Evolutionary conservation across 2,329 filamentous ascomycete genomes (phyloP).

Genomic region (Penicillium sp.): DNA sequence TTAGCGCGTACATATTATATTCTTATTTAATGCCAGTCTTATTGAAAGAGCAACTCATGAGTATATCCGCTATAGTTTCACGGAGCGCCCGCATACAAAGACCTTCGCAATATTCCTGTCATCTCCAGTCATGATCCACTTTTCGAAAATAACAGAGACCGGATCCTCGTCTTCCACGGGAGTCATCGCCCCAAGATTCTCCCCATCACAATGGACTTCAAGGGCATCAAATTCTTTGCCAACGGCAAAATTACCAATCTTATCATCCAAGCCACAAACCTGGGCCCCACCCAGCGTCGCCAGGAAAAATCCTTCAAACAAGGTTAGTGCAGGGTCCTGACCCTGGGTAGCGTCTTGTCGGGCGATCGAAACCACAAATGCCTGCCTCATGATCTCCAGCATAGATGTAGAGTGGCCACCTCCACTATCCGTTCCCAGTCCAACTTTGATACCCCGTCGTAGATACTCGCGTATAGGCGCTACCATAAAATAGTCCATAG

Average conservation of each 20-base stretch:
- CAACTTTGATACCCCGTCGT: slow-evolving; percentile 61
- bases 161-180: slow-evolving; percentile 54
- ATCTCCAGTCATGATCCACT: slow-evolving; percentile 66
- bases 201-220: slow-evolving; percentile 44
- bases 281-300: slow-evolving; percentile 62
- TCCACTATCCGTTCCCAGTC: slow-evolving; percentile 64
- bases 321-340: slow-evolving; percentile 47
- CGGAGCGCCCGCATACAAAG: slow-evolving; percentile 51
- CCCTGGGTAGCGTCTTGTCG: slow-evolving; percentile 34
- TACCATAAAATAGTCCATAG: slow-evolving; percentile 58
- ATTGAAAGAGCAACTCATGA: background rate
- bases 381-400: slow-evolving; percentile 46
- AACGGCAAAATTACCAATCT: slow-evolving; percentile 57
- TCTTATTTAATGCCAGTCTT: background rate
- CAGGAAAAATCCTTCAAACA: slow-evolving; percentile 59
- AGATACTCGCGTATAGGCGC: slow-evolving; percentile 61
- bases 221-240: slow-evolving; percentile 66
- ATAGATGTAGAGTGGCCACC: slow-evolving; percentile 64
- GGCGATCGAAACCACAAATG: slow-evolving; percentile 53
- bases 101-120: slow-evolving; percentile 61
- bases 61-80: slow-evolving; percentile 23
- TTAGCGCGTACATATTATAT: background rate
- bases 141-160: slow-evolving; percentile 54
- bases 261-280: slow-evolving; percentile 56
- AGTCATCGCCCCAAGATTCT: slow-evolving; percentile 50